Evolutionary conservation across 2,329 filamentous ascomycete species (phyloP), one percentile per base, ranked within the genome.

Genomic region (Colletotrichum magnum): DNA sequence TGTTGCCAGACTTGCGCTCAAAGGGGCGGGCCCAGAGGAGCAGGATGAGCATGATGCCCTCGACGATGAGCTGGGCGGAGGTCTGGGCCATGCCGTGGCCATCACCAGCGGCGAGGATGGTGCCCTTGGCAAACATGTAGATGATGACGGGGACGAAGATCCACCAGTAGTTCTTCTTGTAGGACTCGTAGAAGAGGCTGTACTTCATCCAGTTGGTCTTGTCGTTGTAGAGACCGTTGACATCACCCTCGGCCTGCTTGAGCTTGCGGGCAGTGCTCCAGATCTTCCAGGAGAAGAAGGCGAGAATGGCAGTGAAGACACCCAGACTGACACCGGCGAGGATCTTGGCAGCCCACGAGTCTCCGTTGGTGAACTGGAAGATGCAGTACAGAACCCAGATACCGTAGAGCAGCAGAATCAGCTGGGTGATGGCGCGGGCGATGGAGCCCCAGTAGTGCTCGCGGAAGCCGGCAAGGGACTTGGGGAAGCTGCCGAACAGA

Each of bases 91-190:
- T 88, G 57, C 95, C 96, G 77, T 97, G 90, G 13, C 94, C 94
- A 76, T 98, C 92, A 51, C 89, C 94, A 36, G 90, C 93, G 15
- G 95, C 95, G 73, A 98, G 91, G 67, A 95, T 90, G 70, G 90
- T 92, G 63, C 95, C 95, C 83, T 96, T 96, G 77, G 90, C 91
- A 77, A 98, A 94, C 85, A 95, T 93, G 85, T 98, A 98, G 72
- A 94, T 70, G 76, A 98, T 97, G 70, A 88, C 86, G 0, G 96
- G 96, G 15, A 98, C 87, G 78, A 99, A 98, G 26, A 98, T 82
- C 95, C 95, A 98, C 96, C 96, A 99, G 84, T 95, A 97, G 74
- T 91, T 90, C 81, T 93, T 94, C 84, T 94, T 94, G 86, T 97
- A 98, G 74, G 92, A 92, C 76, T 98, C 96, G 84, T 99, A 99